Base-by-base conservation (phyloP, 2,329 filamentous ascomycete species). In the Aspergillus oerlinghausenensis region DNA sequence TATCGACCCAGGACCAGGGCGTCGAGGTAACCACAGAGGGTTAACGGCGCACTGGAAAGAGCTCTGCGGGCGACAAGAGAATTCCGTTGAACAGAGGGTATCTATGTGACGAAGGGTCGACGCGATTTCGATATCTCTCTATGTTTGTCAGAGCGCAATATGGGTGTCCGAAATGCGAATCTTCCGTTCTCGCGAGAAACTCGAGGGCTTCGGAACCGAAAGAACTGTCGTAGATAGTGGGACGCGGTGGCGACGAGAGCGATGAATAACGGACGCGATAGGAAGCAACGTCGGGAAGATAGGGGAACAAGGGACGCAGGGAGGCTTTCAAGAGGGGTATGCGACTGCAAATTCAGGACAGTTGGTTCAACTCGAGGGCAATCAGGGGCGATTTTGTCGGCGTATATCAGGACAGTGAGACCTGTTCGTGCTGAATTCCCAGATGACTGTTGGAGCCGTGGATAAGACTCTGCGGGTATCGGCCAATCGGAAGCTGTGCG, bases 21-120 rank as follows among this genome's bases (percentile, higher is more conserved):
- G 91, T 95, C 88, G 90, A 90, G 90, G 87, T 91, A 87, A 88
- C 86, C 89, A 88, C 88, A 64, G 64, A 56, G 87, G 88, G 87
- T 82, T 88, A 55, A 92, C 91, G 89, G 91, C 91, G 71, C 92
- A 58, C 61, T 57, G 59, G 70, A 92, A 94, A 92, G 91, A 77
- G 79, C 77, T 68, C 61, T 55, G 57, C 54, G 63, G 70, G 65
- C 62, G 64, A 69, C 55, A 67, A 70, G 66, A 68, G 61, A 57
- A 62, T 66, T 67, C 66, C 62, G 59, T 63, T 55, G 17, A 52
- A 51, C 52, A 29, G 50, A 50, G 50, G 50, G 49, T 50, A 28
- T 49, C 50, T 29, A 51, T 51, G 58, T 52, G 63, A 57, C 56
- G 50, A 38, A 55, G 45, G 4, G 49, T 60, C 55, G 60, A 66